Evolutionary conservation across 1,284 basidiomycete species (phyloP).

Genomic region (Ceratobasidium sp.): DNA sequence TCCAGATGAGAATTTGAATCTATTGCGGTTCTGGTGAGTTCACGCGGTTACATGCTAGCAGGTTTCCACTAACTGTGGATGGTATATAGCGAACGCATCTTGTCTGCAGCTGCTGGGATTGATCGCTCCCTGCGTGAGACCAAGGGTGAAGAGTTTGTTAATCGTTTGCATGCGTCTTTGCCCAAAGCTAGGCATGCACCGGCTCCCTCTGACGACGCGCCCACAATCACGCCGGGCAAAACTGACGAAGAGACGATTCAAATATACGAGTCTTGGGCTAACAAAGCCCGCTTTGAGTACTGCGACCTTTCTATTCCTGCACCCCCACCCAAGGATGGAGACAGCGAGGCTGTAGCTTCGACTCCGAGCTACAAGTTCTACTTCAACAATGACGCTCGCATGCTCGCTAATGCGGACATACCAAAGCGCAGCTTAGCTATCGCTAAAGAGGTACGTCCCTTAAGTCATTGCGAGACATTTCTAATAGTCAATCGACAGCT

Average conservation of each 20-base stretch:
- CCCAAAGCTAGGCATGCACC: constrained; percentile 53
- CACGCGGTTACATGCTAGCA: neutral
- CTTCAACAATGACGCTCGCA: constrained; percentile 78
- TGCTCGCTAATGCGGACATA: constrained; percentile 78
- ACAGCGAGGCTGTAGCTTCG: constrained; percentile 45
- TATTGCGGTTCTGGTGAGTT: constrained; percentile 52
- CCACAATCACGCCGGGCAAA: constrained; percentile 39
- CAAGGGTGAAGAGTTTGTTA: constrained; percentile 83
- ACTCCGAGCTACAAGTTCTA: constrained; percentile 78
- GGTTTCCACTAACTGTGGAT: constrained; percentile 46
- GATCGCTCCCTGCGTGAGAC: constrained; percentile 84
- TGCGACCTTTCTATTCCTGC: constrained; percentile 73
- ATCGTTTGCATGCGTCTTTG: constrained; percentile 74
- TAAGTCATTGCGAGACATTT: neutral
- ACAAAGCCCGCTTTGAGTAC: constrained; percentile 80
- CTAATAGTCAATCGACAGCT: constrained; percentile 59
- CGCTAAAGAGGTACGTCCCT: constrained; percentile 76
- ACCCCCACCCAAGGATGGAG: constrained; percentile 48
- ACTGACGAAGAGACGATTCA: constrained; percentile 74
- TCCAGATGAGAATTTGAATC: constrained; percentile 47
- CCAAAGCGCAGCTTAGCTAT: constrained; percentile 89
- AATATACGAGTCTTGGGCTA: constrained; percentile 84
- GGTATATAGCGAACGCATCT: constrained; percentile 78
- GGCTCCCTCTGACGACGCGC: neutral
- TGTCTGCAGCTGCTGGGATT: constrained; percentile 78